These are phyloP conservation scores for Macadamia tetraphylla DNA, from an alignment of 164 flowering plant genomes.

Conservation along the genomic window DNA sequence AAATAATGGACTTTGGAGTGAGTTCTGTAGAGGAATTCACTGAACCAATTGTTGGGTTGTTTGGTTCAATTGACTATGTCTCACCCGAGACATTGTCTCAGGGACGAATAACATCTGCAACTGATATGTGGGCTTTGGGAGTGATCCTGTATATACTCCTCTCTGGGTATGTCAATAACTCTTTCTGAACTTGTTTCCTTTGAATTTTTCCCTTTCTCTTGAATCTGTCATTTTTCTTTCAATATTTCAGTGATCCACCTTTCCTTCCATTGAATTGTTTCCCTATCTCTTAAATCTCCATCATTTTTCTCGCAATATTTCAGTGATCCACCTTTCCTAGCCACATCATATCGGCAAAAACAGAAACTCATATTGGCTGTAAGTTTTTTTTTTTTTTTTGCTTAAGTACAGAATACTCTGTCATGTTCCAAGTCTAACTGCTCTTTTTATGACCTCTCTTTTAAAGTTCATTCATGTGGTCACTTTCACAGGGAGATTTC, in stretches of 20 bases:
- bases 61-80: conserved; percentile 78
- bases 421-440: neutral
- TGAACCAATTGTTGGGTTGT: conserved; percentile 77
- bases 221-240: neutral
- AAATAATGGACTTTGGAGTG: conserved; percentile 81
- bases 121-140: conserved; percentile 80
- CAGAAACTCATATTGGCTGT: conserved; percentile 66
- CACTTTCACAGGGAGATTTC: conserved; percentile 46
- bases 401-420: neutral
- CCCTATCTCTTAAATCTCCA: neutral
- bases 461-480: too few species aligned
- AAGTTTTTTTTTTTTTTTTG: conserved; percentile 13
- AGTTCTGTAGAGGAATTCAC: conserved; percentile 74
- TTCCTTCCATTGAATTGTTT: neutral
- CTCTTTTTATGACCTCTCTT: too few species aligned
- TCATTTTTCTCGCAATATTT: neutral
- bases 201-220: neutral
- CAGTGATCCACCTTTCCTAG: conserved; percentile 44
- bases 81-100: conserved; percentile 71
- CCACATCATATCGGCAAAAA: conserved; percentile 57
- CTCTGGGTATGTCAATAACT: conserved; percentile 45
- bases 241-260: conserved; percentile 38
- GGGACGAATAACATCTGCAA: conserved; percentile 40
- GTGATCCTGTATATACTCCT: conserved; percentile 69
- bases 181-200: neutral